phyloP scores from a whole-genome alignment of 2,329 filamentous ascomycete species.

The Pseudopyricularia javanii region DNA sequence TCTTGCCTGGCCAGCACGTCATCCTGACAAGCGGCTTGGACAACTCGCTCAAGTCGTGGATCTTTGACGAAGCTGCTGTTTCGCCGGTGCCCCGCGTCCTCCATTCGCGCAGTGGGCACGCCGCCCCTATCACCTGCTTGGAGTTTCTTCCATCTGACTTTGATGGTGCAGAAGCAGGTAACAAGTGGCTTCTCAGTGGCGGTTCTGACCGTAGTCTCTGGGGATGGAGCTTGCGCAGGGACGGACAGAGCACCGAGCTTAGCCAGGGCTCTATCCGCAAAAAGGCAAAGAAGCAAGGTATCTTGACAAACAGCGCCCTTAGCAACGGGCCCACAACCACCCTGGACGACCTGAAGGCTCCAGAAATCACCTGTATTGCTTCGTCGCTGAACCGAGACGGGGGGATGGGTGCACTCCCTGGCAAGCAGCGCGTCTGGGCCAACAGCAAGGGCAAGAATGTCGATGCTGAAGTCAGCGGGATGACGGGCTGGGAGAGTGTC shows the following conservation, averaged over 20 bases:
- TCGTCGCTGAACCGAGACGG: slow-evolving; percentile 90
- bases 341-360: slow-evolving; percentile 70
- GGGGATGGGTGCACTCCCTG: slow-evolving; percentile 75
- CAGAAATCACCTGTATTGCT: slow-evolving; percentile 83
- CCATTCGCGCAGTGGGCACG: slow-evolving; percentile 79
- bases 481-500: slow-evolving; percentile 94
- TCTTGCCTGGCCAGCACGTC: slow-evolving; percentile 78
- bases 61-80: slow-evolving; percentile 87
- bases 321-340: slow-evolving; percentile 49
- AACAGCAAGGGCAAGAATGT: not conserved
- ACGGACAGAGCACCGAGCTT: slow-evolving; percentile 86
- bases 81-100: slow-evolving; percentile 75
- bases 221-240: slow-evolving; percentile 90
- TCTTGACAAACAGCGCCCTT: slow-evolving; percentile 45
- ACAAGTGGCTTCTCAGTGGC: slow-evolving; percentile 89
- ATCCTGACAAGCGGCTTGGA: slow-evolving; percentile 84
- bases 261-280: slow-evolving; percentile 83
- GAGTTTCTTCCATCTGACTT: slow-evolving; percentile 80
- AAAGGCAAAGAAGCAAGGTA: slow-evolving; percentile 79
- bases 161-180: slow-evolving; percentile 75
- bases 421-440: slow-evolving; percentile 65
- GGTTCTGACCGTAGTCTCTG: slow-evolving; percentile 84
- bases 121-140: slow-evolving; percentile 70
- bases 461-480: slow-evolving; percentile 60
- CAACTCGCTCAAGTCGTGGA: slow-evolving; percentile 92